These are phyloP conservation scores for Gryganskiella cystojenkinii DNA, from an alignment of 192 early-diverging fungal genomes.

Conservation along the genomic window DNA sequence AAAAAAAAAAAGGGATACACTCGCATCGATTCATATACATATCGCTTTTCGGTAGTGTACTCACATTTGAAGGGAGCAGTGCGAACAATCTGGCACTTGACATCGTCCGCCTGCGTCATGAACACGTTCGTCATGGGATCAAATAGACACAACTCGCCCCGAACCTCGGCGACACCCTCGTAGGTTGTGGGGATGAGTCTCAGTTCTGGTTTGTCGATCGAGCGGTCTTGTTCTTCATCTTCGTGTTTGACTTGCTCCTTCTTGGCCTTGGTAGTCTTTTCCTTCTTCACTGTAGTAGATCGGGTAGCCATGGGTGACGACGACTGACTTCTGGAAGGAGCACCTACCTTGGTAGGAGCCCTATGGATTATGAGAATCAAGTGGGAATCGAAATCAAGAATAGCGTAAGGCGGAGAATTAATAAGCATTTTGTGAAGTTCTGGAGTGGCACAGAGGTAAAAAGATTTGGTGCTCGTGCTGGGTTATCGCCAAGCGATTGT, in stretches of 20 bases:
- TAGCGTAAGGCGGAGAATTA: no score
- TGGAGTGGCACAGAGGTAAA: no score
- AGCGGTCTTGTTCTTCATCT: constrained; percentile 19
- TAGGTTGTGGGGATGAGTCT: constrained; percentile 50
- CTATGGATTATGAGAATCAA: no score
- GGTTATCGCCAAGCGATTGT: no score
- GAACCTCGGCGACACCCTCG: constrained; percentile 57
- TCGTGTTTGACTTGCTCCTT: constrained; percentile 41
- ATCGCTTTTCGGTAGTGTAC: no score
- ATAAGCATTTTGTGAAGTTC: no score
- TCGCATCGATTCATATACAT: not conserved
- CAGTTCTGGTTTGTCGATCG: constrained; percentile 31
- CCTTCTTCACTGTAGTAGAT: constrained; percentile 21
- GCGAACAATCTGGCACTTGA: constrained; percentile 38
- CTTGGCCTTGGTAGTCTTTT: constrained; percentile 8
- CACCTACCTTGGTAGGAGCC: no score
- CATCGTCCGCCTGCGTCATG: constrained; percentile 59
- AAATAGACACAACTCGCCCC: constrained; percentile 75
- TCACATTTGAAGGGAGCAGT: constrained; percentile 27
- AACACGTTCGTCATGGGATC: constrained; percentile 64
- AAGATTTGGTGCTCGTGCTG: no score
- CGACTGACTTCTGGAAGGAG: no score
- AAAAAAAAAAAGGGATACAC: not conserved
- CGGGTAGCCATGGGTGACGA: no score
- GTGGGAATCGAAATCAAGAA: no score